Base-by-base conservation (phyloP, 2,329 filamentous ascomycete genomes). In the Plenodomus biglobosus region DNA sequence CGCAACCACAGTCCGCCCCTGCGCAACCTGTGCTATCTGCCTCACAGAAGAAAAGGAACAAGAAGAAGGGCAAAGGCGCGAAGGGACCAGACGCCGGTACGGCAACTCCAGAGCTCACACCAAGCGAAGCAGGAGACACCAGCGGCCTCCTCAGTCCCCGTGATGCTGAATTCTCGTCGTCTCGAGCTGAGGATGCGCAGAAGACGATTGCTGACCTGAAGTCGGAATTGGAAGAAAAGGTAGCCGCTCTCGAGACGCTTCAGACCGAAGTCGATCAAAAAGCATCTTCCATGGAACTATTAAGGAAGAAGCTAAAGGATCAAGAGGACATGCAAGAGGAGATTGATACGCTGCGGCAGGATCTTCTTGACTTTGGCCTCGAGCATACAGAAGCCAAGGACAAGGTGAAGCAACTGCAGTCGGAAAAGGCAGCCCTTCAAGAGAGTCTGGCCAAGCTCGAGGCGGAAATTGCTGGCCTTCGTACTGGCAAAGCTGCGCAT, bases 301-400 rank as follows among this genome's bases (percentile, higher is more conserved):
- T 96, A 4, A 82, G 82, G 20, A 81, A 82, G 46, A 86, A 87
- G 68, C 78, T 89, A 64, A 88, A 85, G 15, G 88, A 94, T 47
- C 81, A 85, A 62, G 89, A 92, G 44, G 86, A 86, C 17, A 76
- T 95, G 37, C 80, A 83, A 20, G 92, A 96, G 62, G 92, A 97
- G 72, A 88, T 96, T 49, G 90, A 95, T 61, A 85, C 83, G 3
- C 76, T 97, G 51, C 84, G 87, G 42, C 90, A 95, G 46, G 88
- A 92, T 56, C 76, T 97, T 7, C 74, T 92, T 37, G 79, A 84
- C 40, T 84, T 95, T 53, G 91, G 91, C 8, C 84, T 91, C 59
- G 89, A 95, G 51, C 87, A 92, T 61, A 90, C 95, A 10, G 85
- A 89, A 58, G 86, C 88, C 13, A 92, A 91, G 71, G 85, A 94